A percentile compares a stretch with the other conserved stretches of the same genome.
phyloP scores from a whole-genome alignment of 225 moss, liverwort and hornwort species.

The Climacium dendroides region DNA sequence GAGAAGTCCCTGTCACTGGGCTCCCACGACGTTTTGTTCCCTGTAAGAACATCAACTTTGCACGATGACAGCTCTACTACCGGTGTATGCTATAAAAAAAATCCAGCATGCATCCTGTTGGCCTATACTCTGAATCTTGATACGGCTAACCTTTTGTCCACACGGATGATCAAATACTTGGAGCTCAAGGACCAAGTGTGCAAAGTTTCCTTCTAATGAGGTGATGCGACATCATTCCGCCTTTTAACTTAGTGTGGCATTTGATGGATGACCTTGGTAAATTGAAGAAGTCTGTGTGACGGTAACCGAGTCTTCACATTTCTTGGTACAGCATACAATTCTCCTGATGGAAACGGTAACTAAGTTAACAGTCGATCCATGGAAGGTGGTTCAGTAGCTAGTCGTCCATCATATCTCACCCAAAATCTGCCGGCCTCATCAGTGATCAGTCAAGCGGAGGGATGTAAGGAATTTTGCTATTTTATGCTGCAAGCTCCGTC shows the following conservation, averaged over 20 bases:
- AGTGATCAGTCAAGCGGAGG: not conserved
- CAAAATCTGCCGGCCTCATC: not conserved
- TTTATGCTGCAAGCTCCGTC: not conserved
- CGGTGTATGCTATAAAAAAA: no score
- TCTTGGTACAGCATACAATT: not conserved
- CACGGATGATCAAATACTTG: not conserved
- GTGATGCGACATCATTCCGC: not conserved
- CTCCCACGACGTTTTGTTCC: not conserved
- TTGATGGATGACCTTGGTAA: not conserved
- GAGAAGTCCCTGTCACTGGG: not conserved
- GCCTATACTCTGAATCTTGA: not conserved
- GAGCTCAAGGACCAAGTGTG: not conserved
- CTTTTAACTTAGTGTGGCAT: not conserved
- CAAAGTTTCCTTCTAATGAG: not conserved
- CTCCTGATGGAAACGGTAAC: not conserved
- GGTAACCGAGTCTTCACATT: not conserved
- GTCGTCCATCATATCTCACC: not conserved
- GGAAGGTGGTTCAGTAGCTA: not conserved
- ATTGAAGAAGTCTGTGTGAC: not conserved
- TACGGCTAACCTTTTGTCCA: no score
- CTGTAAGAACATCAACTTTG: not conserved
- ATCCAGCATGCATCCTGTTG: not conserved
- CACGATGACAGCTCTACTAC: not conserved
- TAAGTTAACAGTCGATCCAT: not conserved
- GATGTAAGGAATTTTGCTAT: not conserved